Evolutionary conservation across 208 protist genomes (phyloP).

Genomic region (Herpetomonas samuelpessoai): DNA sequence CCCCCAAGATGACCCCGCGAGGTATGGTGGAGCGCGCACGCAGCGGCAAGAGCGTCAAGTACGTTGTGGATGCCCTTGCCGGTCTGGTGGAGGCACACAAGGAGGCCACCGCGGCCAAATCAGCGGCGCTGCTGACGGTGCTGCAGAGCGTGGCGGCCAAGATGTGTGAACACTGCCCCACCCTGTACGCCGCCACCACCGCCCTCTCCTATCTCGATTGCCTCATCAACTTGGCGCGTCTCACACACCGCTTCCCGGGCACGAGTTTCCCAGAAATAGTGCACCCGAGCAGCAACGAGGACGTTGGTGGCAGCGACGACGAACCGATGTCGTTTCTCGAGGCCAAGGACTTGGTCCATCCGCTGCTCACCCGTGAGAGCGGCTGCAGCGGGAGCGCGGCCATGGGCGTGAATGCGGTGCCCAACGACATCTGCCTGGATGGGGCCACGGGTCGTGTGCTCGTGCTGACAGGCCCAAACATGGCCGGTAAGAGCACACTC

Average conservation of each 20-base stretch:
- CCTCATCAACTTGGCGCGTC: conserved; percentile 54
- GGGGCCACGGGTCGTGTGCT: conserved; percentile 51
- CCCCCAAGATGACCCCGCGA: conserved; percentile 37
- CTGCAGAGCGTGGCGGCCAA: conserved; percentile 52
- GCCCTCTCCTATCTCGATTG: conserved; percentile 83
- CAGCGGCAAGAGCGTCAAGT: conserved; percentile 70
- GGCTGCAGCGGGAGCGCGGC: conserved; percentile 14
- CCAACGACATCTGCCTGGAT: conserved; percentile 56
- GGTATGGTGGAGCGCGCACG: conserved; percentile 71
- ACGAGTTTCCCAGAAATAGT: conserved; percentile 24
- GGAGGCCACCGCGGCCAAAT: conserved; percentile 47
- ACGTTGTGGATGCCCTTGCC: conserved; percentile 43
- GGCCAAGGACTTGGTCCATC: conserved; percentile 30
- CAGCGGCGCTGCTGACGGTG: conserved; percentile 59
- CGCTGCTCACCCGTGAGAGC: conserved; percentile 14
- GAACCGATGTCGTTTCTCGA: conserved; percentile 13
- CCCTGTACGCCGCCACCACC: conserved; percentile 50
- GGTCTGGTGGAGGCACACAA: conserved; percentile 53
- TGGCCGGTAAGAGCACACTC: conserved; percentile 98
- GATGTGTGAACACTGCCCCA: conserved; percentile 67
- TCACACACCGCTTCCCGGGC: conserved; percentile 24
- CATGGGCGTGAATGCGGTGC: conserved; percentile 77
- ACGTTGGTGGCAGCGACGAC: not conserved
- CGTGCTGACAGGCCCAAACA: conserved; percentile 98
- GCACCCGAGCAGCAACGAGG: too few species aligned